Conservation (phyloP, 371 early-diverging fungal genomes). For the Rhizopus delemar region DNA sequence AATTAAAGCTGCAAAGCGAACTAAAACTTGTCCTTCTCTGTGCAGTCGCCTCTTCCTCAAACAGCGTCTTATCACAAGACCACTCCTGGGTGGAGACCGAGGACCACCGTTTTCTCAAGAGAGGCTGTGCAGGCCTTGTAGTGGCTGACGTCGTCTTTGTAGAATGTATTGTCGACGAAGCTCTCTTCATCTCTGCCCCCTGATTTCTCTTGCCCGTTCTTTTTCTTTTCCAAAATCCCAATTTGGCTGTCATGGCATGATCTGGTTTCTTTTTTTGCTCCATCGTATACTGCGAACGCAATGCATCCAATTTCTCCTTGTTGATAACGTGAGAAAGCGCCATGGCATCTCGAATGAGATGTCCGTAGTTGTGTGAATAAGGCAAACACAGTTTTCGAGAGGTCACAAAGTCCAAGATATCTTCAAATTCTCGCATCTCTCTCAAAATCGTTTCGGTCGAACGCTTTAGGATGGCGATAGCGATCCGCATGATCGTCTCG, state of each 20-base stretch:
- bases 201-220: not conserved
- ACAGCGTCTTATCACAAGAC: not conserved
- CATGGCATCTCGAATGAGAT: conserved; percentile 80
- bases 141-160: not conserved
- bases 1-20: not conserved
- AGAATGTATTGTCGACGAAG: not conserved
- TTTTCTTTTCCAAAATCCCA: conserved; percentile 22
- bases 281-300: conserved; percentile 42
- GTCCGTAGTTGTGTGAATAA: conserved; percentile 63
- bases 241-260: conserved; percentile 12
- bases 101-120: conserved; percentile 34
- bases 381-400: conserved; percentile 73
- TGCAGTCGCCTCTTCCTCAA: not conserved
- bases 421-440: conserved; percentile 73
- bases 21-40: not conserved
- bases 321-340: conserved; percentile 68
- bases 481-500: conserved; percentile 85
- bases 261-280: conserved; percentile 16
- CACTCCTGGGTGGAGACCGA: conserved; percentile 26
- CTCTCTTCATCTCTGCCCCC: not conserved
- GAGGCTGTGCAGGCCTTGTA: not conserved
- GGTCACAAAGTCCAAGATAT: conserved; percentile 77
- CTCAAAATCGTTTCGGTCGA: conserved; percentile 68
- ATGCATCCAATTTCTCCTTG: conserved; percentile 64
- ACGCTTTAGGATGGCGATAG: conserved; percentile 82